These are phyloP conservation scores for Chenopodium berlandieri DNA, from an alignment of 148 eudicot species.

Conservation along the genomic window DNA sequence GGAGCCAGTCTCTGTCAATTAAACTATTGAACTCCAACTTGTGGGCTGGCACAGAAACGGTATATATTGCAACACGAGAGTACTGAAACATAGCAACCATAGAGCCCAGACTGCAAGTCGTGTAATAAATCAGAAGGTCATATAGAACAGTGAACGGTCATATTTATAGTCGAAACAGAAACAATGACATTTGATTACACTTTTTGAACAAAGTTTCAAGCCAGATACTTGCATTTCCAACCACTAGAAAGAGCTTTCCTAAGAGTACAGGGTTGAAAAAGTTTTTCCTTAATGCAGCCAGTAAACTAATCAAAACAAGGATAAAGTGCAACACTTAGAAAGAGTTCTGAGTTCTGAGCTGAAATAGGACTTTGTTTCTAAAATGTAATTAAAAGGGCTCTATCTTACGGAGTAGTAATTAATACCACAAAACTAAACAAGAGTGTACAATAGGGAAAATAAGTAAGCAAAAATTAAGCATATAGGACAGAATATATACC, in stretches of 20 bases:
- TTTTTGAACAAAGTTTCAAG: neutral
- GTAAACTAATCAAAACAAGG: too few relatives aligned
- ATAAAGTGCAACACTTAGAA: too few relatives aligned
- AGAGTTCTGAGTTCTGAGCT: too few relatives aligned
- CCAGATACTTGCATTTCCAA: neutral
- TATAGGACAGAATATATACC: conserved; percentile 44
- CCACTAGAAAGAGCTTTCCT: neutral
- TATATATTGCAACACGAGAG: conserved; percentile 64
- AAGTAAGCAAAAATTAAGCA: neutral
- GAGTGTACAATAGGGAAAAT: neutral
- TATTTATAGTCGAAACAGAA: neutral
- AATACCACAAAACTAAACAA: neutral
- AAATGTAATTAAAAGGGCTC: too few relatives aligned
- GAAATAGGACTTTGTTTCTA: too few relatives aligned
- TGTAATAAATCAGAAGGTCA: conserved; percentile 7
- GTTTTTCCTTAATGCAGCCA: neutral
- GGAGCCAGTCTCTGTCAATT: conserved; percentile 49
- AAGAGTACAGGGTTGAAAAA: neutral
- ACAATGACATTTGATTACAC: neutral
- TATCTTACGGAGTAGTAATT: neutral
- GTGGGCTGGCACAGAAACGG: conserved; percentile 72
- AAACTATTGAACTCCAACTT: conserved; percentile 56
- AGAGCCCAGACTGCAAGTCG: conserved; percentile 69
- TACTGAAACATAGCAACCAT: conserved; percentile 92
- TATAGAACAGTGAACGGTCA: neutral